A percentile compares a stretch with the other conserved stretches of the same genome.
Conservation (phyloP, 192 early-diverging fungal genomes). For the Coemansia sp. region DNA sequence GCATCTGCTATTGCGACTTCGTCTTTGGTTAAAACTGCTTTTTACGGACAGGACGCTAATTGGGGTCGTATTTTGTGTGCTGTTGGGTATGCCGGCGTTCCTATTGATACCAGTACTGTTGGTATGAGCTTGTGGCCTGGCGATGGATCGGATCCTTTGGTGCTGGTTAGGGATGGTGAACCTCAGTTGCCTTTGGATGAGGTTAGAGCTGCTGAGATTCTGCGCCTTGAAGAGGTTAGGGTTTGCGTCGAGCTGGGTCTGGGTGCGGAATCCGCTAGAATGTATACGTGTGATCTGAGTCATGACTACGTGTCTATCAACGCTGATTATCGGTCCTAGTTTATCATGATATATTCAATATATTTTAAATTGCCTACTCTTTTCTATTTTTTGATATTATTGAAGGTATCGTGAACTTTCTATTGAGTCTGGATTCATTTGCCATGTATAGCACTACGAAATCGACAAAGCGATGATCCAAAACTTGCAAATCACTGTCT, state of each 20-base stretch:
- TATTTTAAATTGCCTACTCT: no score
- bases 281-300: constrained; percentile 96
- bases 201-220: constrained; percentile 75
- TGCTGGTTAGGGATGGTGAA: constrained; percentile 79
- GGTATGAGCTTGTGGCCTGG: constrained; percentile 74
- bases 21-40: constrained; percentile 92
- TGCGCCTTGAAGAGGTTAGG: constrained; percentile 83
- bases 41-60: constrained; percentile 97
- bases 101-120: constrained; percentile 73
- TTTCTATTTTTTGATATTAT: no score
- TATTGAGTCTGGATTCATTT: no score
- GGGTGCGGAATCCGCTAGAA: constrained; percentile 73
- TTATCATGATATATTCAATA: no score
- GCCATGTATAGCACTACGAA: no score
- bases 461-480: no score
- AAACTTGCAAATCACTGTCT: no score
- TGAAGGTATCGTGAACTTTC: no score
- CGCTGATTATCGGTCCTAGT: constrained; percentile 79
- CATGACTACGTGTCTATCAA: constrained; percentile 96
- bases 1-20: constrained; percentile 96
- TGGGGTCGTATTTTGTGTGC: constrained; percentile 97
- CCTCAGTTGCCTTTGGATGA: constrained; percentile 83
- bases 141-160: constrained; percentile 64
- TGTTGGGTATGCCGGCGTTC: constrained; percentile 80
- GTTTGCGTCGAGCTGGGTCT: constrained; percentile 80